Evolutionary conservation across 371 early-diverging fungal genomes (phyloP).

Genomic region (Umbelopsis sp.): DNA sequence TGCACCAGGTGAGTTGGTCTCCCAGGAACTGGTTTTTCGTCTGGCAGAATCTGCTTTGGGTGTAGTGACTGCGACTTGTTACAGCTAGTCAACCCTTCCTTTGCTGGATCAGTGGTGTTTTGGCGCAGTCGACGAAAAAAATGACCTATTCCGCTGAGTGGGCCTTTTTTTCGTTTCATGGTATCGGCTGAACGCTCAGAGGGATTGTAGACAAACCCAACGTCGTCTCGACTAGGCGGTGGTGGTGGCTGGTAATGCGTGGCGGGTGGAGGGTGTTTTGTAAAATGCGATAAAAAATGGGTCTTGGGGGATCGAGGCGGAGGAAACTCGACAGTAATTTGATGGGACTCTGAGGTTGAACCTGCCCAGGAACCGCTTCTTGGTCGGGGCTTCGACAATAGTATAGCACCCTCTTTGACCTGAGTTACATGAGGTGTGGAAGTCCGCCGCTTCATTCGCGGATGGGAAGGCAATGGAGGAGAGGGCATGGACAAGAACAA

Average conservation of each 20-base stretch:
- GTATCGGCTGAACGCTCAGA: neutral
- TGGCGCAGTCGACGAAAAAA: conserved; percentile 9
- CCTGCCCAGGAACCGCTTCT: conserved; percentile 13
- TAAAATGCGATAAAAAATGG: neutral
- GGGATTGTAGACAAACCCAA: conserved; percentile 10
- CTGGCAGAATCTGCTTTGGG: neutral
- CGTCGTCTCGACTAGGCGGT: neutral
- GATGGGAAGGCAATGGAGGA: neutral
- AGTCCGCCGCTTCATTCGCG: neutral
- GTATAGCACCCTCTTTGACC: neutral
- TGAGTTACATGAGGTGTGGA: neutral
- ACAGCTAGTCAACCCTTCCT: neutral
- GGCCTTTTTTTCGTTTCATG: conserved; percentile 3
- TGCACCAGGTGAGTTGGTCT: neutral
- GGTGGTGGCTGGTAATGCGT: neutral
- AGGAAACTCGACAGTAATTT: neutral
- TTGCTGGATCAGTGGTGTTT: neutral
- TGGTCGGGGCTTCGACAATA: neutral
- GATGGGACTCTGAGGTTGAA: neutral
- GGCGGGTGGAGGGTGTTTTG: neutral
- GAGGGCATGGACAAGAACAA: neutral
- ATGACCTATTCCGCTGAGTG: conserved; percentile 2
- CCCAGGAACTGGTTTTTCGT: neutral
- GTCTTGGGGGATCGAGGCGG: neutral
- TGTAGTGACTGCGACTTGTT: neutral